Evolutionary conservation across 1,284 basidiomycete species (phyloP).

Genomic region (Cutaneotrichosporon cavernicola): DNA sequence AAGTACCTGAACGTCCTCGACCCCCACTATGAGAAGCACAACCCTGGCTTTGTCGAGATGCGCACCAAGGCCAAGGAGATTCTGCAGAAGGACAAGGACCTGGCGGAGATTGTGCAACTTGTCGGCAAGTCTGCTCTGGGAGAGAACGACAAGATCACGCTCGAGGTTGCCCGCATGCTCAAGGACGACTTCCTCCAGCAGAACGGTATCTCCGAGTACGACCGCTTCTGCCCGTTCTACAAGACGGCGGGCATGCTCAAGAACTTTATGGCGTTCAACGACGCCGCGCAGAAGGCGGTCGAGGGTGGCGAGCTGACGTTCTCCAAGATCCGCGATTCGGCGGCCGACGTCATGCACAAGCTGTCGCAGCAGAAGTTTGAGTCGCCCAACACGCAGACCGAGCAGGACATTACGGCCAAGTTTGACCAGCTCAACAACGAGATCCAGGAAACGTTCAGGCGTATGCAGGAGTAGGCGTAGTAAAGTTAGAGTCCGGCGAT

Average conservation of each 20-base stretch:
- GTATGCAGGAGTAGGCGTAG: conserved; percentile 67
- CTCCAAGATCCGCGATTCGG: conserved; percentile 81
- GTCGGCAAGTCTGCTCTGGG: conserved; percentile 98
- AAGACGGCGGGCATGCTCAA: conserved; percentile 94
- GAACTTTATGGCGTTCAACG: conserved; percentile 92
- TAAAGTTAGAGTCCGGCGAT: conserved; percentile 2
- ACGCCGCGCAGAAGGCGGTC: conserved; percentile 80
- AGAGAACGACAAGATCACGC: conserved; percentile 96
- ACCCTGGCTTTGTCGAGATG: conserved; percentile 89
- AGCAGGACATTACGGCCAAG: conserved; percentile 74
- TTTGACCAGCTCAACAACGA: conserved; percentile 74
- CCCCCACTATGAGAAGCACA: conserved; percentile 83
- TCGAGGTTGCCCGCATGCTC: conserved; percentile 95
- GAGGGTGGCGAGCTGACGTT: conserved; percentile 78
- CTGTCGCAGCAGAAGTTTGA: conserved; percentile 99
- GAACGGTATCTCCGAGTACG: conserved; percentile 98
- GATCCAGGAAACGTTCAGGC: conserved; percentile 85
- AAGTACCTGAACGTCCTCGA: conserved; percentile 97
- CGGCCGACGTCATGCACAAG: conserved; percentile 87
- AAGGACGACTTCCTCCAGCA: conserved; percentile 98
- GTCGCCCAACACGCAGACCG: conserved; percentile 69
- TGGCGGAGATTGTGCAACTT: conserved; percentile 98
- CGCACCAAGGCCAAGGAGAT: conserved; percentile 93
- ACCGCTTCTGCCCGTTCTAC: conserved; percentile 96
- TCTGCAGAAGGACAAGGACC: conserved; percentile 95